phyloP scores from a whole-genome alignment of 73 alveolate species.

The Blepharisma japonicum region DNA sequence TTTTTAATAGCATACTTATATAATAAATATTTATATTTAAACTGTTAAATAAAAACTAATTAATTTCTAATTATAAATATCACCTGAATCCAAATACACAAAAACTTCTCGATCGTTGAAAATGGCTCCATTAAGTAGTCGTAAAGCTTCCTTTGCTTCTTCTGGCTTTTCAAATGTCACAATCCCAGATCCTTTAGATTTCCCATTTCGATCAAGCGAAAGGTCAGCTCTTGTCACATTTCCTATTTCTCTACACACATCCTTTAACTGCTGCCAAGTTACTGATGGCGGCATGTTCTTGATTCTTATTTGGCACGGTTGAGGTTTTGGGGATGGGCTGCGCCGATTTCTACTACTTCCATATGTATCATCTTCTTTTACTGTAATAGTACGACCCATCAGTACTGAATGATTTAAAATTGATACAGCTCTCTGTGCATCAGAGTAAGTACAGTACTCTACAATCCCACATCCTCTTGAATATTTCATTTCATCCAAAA shows the following conservation, averaged over 20 bases:
- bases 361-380: constrained; percentile 32
- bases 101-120: constrained; percentile 40
- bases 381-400: constrained; percentile 34
- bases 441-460: constrained; percentile 27
- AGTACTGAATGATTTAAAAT: constrained; percentile 16
- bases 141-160: constrained; percentile 34
- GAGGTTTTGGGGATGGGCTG: neutral
- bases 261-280: constrained; percentile 33
- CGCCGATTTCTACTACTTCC: neutral
- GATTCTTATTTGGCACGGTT: constrained; percentile 16
- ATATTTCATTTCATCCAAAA: constrained; percentile 39
- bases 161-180: constrained; percentile 37
- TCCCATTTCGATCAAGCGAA: constrained; percentile 37
- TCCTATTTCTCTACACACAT: constrained; percentile 40
- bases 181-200: constrained; percentile 47
- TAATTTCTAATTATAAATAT: neutral
- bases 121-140: constrained; percentile 35
- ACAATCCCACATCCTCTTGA: constrained; percentile 50
- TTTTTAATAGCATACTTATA: too few relatives aligned
- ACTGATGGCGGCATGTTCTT: constrained; percentile 43
- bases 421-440: constrained; percentile 26
- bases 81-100: constrained; percentile 32
- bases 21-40: too few relatives aligned
- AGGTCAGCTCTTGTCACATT: constrained; percentile 32
- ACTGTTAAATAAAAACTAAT: too few relatives aligned